Conservation (phyloP, 129 eudicot species). For the Pulicaria dysenterica region DNA sequence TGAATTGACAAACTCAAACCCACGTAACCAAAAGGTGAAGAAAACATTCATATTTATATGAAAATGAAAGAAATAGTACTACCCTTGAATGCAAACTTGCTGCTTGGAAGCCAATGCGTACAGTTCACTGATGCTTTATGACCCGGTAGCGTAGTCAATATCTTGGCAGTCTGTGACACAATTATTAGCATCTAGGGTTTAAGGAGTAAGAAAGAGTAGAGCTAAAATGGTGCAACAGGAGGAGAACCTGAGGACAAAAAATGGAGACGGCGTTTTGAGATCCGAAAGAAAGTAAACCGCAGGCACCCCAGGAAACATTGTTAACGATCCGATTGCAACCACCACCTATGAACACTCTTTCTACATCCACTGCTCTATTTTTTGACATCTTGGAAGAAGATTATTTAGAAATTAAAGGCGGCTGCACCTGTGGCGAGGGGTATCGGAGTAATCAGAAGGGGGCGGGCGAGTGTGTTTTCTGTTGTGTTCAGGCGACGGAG, state of each 20-base stretch:
- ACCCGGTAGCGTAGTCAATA: conserved; percentile 82
- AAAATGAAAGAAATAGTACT: conserved; percentile 34
- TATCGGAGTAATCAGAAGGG: conserved; percentile 1
- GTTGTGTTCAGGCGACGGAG: conserved; percentile 16
- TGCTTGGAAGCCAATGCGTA: conserved; percentile 85
- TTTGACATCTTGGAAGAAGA: conserved; percentile 31
- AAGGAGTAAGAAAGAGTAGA: neutral
- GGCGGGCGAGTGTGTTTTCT: too few species aligned
- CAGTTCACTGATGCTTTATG: conserved; percentile 90
- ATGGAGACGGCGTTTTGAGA: conserved; percentile 94
- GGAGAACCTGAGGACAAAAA: conserved; percentile 69
- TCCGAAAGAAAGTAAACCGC: conserved; percentile 72
- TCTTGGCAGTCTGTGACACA: conserved; percentile 59
- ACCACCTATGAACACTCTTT: conserved; percentile 80
- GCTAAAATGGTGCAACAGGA: neutral
- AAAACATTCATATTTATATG: neutral
- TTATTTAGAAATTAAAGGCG: neutral
- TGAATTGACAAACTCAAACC: neutral
- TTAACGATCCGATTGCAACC: conserved; percentile 93
- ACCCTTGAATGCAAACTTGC: conserved; percentile 82
- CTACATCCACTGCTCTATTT: conserved; percentile 41
- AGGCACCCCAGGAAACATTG: conserved; percentile 97
- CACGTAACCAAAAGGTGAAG: neutral
- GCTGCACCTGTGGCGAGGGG: neutral
- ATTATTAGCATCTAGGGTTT: neutral